Conservation (phyloP, 352 stramenopile species). For the Blastocystis hominis region DNA sequence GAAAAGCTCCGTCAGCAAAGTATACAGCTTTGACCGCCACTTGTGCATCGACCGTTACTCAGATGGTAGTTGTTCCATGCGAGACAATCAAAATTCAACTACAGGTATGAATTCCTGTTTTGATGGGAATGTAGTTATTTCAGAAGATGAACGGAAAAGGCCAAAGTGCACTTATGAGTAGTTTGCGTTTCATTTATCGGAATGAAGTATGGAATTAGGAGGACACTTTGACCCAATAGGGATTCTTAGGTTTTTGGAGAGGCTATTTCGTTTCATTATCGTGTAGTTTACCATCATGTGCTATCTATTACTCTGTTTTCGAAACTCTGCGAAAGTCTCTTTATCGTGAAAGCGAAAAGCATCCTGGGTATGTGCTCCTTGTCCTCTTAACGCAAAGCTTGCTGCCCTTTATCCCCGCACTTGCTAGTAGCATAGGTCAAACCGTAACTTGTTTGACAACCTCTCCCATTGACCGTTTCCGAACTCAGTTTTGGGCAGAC, state of each 20-base stretch:
- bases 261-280: conserved; percentile 51
- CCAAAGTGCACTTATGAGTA: neutral
- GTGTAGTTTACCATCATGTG: conserved; percentile 41
- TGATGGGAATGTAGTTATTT: neutral
- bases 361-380: neutral
- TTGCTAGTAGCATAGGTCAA: conserved; percentile 2
- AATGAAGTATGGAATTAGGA: neutral
- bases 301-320: conserved; percentile 47
- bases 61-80: conserved; percentile 42
- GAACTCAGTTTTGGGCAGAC: conserved; percentile 44
- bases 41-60: conserved; percentile 17
- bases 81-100: conserved; percentile 54
- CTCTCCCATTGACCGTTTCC: conserved; percentile 45
- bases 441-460: neutral
- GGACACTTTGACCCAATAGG: neutral
- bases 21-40: conserved; percentile 25
- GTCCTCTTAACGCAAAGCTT: neutral
- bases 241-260: conserved; percentile 43
- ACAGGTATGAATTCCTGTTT: neutral
- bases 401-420: conserved; percentile 18
- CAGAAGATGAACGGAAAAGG: conserved; percentile 34
- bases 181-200: conserved; percentile 27
- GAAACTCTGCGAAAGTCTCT: neutral
- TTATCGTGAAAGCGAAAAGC: neutral
- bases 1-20: conserved; percentile 47